Evolutionary conservation across 2,329 filamentous ascomycete genomes (phyloP).

Genomic region (Aspergillus viridinutans): DNA sequence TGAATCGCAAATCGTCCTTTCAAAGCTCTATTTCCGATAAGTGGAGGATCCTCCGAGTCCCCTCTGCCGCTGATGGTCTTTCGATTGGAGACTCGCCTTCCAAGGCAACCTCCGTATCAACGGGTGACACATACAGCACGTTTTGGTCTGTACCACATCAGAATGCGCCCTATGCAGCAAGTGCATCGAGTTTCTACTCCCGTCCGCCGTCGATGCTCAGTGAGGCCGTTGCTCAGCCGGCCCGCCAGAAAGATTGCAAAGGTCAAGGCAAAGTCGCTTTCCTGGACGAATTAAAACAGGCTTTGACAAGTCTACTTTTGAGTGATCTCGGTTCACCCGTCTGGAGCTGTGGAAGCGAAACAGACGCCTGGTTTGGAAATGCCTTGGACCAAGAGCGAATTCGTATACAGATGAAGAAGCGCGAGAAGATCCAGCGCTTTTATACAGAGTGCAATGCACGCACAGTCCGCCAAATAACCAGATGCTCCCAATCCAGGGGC

Average conservation of each 20-base stretch:
- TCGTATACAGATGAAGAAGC: slow-evolving; percentile 36
- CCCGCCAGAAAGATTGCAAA: slow-evolving; percentile 33
- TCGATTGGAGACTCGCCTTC: slow-evolving; percentile 55
- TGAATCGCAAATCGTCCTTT: slow-evolving; percentile 59
- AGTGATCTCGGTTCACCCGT: slow-evolving; percentile 86
- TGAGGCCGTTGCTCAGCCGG: slow-evolving; percentile 30
- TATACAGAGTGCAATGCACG: slow-evolving; percentile 34
- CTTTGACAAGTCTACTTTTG: slow-evolving; percentile 74
- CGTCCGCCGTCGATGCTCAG: slow-evolving; percentile 41
- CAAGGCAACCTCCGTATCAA: slow-evolving; percentile 64
- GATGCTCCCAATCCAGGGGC: slow-evolving; percentile 17
- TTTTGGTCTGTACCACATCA: slow-evolving; percentile 88
- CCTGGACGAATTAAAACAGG: slow-evolving; percentile 70
- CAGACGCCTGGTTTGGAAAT: slow-evolving; percentile 74
- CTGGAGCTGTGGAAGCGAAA: slow-evolving; percentile 86
- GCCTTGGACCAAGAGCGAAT: slow-evolving; percentile 49
- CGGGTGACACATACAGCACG: slow-evolving; percentile 70
- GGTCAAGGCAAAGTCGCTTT: slow-evolving; percentile 73
- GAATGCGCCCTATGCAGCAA: slow-evolving; percentile 60
- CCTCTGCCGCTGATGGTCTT: slow-evolving; percentile 59
- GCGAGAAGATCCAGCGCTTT: slow-evolving; percentile 36
- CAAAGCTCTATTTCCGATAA: slow-evolving; percentile 67
- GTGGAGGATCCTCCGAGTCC: slow-evolving; percentile 55
- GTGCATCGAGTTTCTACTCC: slow-evolving; percentile 54
- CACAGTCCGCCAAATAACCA: slow-evolving; percentile 20